A percentile compares a stretch with the other conserved stretches of the same genome.
Evolutionary conservation across 1,139 yeast species (phyloP).

Genomic region (Candida labiduridarum): DNA sequence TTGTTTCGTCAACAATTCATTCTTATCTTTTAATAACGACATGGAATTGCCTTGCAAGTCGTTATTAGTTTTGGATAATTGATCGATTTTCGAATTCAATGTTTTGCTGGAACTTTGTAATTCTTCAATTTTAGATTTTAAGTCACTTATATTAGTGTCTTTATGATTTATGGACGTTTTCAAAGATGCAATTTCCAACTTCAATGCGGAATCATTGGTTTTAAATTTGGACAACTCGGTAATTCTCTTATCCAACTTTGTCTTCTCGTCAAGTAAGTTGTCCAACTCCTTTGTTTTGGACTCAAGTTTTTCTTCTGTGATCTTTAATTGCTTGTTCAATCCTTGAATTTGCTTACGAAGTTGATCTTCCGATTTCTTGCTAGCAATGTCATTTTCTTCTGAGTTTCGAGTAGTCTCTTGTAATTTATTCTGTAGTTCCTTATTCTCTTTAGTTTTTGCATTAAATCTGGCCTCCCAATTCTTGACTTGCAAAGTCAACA

Average conservation of each 20-base stretch:
- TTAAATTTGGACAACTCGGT: conserved; percentile 35
- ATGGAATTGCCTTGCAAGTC: conserved; percentile 43
- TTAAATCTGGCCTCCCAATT: conserved; percentile 11
- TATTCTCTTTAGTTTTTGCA: conserved; percentile 9
- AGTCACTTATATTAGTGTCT: conserved; percentile 51
- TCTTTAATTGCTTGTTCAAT: conserved; percentile 13
- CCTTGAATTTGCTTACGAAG: conserved; percentile 14
- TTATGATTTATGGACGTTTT: conserved; percentile 45
- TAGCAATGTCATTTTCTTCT: conserved; percentile 11
- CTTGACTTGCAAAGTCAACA: conserved; percentile 2
- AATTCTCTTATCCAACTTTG: conserved; percentile 30
- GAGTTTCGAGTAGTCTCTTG: conserved; percentile 9
- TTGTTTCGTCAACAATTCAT: conserved; percentile 39
- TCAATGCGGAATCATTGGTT: conserved; percentile 43
- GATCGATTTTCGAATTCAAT: conserved; percentile 42
- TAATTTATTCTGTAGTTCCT: conserved; percentile 10
- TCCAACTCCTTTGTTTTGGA: conserved; percentile 24
- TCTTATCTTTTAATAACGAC: conserved; percentile 38
- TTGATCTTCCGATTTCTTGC: conserved; percentile 12
- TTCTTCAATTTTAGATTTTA: conserved; percentile 39
- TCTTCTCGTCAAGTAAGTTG: conserved; percentile 26
- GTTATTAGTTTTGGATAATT: conserved; percentile 44
- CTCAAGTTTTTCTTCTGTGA: conserved; percentile 13
- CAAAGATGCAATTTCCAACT: conserved; percentile 44
- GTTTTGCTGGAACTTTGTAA: conserved; percentile 39